Evolutionary conservation across 1,139 yeast genomes (phyloP).

Genomic region (Geotrichum histeridarum): DNA sequence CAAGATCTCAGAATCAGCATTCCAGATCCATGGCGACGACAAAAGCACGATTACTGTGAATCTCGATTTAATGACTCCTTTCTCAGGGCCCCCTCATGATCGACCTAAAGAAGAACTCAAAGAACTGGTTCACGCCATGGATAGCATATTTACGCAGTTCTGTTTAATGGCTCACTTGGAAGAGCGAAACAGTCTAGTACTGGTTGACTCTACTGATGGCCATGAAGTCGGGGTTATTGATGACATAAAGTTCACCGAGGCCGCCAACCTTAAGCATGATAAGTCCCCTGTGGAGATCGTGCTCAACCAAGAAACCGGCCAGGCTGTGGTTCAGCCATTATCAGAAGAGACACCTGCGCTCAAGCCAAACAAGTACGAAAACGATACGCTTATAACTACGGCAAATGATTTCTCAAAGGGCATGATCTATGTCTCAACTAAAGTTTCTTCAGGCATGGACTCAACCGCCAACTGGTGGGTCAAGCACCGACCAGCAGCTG

Average conservation of each 20-base stretch:
- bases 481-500: constrained; percentile 9
- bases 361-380: not conserved
- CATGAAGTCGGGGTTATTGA: constrained; percentile 11
- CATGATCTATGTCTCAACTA: constrained; percentile 11
- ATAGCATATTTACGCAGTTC: constrained; percentile 15
- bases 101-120: not conserved
- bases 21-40: not conserved
- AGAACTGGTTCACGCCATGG: constrained; percentile 9
- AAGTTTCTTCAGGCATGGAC: constrained; percentile 12
- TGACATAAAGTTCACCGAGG: constrained; percentile 8
- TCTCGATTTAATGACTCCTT: not conserved
- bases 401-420: constrained; percentile 15
- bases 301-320: constrained; percentile 1
- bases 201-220: constrained; percentile 13
- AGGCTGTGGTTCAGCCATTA: constrained; percentile 10
- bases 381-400: constrained; percentile 13
- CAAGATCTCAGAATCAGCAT: not conserved
- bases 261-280: constrained; percentile 9
- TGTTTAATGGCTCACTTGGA: constrained; percentile 2
- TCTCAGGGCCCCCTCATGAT: not conserved
- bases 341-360: not conserved
- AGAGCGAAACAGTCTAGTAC: constrained; percentile 3
- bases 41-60: not conserved
- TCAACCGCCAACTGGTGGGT: constrained; percentile 19
- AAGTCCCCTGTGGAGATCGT: constrained; percentile 17